A percentile compares a stretch with the other conserved stretches of the same genome.
Evolutionary conservation across 306 rosid genomes (phyloP).

Genomic region (Cercis canadensis): DNA sequence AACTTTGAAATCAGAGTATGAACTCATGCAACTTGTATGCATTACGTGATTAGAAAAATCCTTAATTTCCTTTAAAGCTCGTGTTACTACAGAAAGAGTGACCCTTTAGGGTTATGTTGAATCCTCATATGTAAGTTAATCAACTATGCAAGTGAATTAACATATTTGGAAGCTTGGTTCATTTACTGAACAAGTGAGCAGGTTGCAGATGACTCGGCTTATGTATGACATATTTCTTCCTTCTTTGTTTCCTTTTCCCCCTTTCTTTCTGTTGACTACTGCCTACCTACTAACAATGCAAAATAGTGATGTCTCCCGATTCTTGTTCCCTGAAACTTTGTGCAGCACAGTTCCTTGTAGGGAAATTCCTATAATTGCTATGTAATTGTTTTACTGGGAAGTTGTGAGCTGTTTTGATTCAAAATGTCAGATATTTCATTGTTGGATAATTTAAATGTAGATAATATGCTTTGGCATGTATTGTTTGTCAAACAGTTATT

Average conservation of each 20-base stretch:
- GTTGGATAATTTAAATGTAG: too few species aligned
- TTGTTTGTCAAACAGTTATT: neutral
- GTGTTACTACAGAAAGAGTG: too few species aligned
- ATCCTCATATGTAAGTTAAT: too few species aligned
- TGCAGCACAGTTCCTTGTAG: too few species aligned
- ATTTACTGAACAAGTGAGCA: neutral
- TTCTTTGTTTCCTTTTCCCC: neutral
- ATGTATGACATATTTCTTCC: slow-evolving; percentile 7
- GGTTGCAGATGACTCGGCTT: slow-evolving; percentile 16
- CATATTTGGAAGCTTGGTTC: neutral
- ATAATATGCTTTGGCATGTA: slow-evolving; percentile 1
- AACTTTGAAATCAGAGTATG: too few species aligned
- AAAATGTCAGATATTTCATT: too few species aligned
- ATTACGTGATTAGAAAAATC: too few species aligned
- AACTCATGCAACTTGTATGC: too few species aligned
- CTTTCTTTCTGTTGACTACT: neutral
- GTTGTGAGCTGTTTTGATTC: neutral
- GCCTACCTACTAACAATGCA: neutral
- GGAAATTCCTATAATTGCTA: neutral
- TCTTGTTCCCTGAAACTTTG: neutral
- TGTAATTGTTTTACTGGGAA: slow-evolving; percentile 10
- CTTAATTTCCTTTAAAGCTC: too few species aligned
- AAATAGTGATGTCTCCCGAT: neutral
- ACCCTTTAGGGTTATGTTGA: too few species aligned
- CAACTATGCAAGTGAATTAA: too few species aligned